Evolutionary conservation across 805 yeast species (phyloP), one percentile per base, ranked within the genome.

Genomic region (Nakazawaea ishiwadae): DNA sequence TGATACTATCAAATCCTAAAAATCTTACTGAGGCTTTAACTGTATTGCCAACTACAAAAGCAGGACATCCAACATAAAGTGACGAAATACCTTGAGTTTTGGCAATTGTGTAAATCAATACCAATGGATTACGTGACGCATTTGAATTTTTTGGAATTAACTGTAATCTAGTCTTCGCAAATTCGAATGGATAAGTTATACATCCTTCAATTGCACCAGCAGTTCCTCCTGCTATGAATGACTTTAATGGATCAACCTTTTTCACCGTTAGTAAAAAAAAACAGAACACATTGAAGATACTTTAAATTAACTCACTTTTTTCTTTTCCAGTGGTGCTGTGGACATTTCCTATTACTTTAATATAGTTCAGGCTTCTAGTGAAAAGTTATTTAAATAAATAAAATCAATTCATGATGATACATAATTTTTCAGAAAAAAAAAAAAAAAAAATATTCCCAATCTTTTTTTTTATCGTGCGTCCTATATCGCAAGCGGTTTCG

Each of bases 191-290:
- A 60, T 89, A 91, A 0, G 98, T 91, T 35, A 86, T 73, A 30
- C 78, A 78, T 26, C 96, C 96, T 65, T 91, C 99, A 24, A 90
- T 80, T 19, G 96, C 98, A 44, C 98, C 99, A 0, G 98, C 99
- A 0, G 85, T 72, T 40, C 97, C 96, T 43, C 99, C 99, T 5
- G 96, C 98, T 20, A 90, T 68, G 55, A 91, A 88, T 1, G 97
- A 87, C 53, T 84, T 79, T 46, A 75, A 55, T 2, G 93, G 91
- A 57, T 84, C 91, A 11, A 78, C 75, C 56, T 73, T 58, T 27
- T 51, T 16, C 15, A 15, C 5, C 14, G 21, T 31, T 33, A n/a
- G 27, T 24, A 5, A 24, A 24, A 24, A 24, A 5, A 23, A 7
- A 23, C 12, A 24, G 27, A n/a, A n/a, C n/a, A n/a, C n/a, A n/a